These are phyloP conservation scores for Eucalyptus urophylla DNA, from an alignment of 345 rosid species.

Conservation along the genomic window DNA sequence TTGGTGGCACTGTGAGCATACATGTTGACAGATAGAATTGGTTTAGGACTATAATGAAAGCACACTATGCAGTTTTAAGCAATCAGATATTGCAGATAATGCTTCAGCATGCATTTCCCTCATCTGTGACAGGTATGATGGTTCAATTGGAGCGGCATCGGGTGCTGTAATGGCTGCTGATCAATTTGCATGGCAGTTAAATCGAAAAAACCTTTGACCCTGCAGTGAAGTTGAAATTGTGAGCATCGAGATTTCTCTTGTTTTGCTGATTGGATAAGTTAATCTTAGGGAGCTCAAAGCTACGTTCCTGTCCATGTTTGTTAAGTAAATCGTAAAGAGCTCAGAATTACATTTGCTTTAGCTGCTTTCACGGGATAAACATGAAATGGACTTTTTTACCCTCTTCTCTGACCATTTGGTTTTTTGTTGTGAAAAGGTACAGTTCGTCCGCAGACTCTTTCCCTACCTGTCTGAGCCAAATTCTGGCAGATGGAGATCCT, in stretches of 20 bases:
- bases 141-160: constrained; percentile 64
- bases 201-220: constrained; percentile 4
- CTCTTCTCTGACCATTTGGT: neutral
- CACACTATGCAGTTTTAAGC: neutral
- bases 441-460: neutral
- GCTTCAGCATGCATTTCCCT: neutral
- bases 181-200: constrained; percentile 42
- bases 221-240: neutral
- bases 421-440: neutral
- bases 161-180: constrained; percentile 63
- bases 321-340: neutral
- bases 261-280: neutral
- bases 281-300: neutral
- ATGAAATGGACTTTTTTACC: neutral
- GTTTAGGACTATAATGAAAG: neutral
- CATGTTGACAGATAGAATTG: neutral
- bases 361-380: neutral
- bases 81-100: neutral
- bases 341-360: neutral
- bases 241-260: too few species aligned
- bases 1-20: constrained; percentile 64
- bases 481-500: neutral
- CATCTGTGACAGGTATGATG: constrained; percentile 45
- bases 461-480: neutral
- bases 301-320: neutral